phyloP scores from a whole-genome alignment of 2,329 filamentous ascomycete species.

The Monosporascus cannonballus region DNA sequence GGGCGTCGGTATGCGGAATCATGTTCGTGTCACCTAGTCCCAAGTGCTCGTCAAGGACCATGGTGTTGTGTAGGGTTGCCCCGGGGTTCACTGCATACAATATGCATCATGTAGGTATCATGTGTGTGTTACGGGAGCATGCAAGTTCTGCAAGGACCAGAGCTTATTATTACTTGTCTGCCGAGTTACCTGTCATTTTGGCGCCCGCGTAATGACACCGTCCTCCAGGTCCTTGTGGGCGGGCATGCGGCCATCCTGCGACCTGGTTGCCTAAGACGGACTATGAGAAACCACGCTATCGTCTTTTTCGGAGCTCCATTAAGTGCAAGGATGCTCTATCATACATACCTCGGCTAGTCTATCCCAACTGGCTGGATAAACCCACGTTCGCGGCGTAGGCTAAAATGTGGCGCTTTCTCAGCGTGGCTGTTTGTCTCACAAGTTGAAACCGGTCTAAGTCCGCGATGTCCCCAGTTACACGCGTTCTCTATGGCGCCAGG shows the following conservation, averaged over 20 bases:
- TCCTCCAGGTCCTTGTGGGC: not conserved
- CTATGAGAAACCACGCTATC: not conserved
- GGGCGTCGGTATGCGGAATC: not conserved
- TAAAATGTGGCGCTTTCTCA: not conserved
- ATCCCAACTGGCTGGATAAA: not conserved
- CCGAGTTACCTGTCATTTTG: not conserved
- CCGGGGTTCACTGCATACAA: constrained; percentile 18
- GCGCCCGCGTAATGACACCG: not conserved
- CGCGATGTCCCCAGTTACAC: no score
- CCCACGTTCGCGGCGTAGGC: not conserved
- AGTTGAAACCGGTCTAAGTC: not conserved
- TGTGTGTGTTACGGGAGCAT: constrained; percentile 19
- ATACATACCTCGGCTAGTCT: not conserved
- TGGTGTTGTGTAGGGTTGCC: not conserved
- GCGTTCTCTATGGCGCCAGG: not conserved
- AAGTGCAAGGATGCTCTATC: not conserved
- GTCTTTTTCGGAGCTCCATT: not conserved
- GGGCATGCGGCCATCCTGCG: not conserved
- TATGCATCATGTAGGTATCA: constrained; percentile 18
- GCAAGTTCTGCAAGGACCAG: constrained; percentile 19
- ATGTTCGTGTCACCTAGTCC: not conserved
- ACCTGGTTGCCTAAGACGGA: not conserved
- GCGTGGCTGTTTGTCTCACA: not conserved
- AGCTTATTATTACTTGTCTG: constrained; percentile 10
- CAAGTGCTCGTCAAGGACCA: not conserved